phyloP scores from a whole-genome alignment of 345 rosid species.

The Sapria himalayana region DNA sequence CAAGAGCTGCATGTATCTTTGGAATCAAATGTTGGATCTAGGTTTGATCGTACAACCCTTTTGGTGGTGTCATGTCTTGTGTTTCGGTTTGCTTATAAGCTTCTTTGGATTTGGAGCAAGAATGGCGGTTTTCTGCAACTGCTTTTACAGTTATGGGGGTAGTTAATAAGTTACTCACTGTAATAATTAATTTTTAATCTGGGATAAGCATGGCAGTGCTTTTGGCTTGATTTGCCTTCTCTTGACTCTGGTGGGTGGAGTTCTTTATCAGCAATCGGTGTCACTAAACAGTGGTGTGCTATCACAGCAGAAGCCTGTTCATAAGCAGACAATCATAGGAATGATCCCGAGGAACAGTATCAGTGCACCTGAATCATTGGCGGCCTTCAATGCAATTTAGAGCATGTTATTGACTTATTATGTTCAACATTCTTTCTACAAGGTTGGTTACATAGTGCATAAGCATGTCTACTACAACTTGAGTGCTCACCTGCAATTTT shows the following conservation, averaged over 20 bases:
- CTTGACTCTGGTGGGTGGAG: slow-evolving; percentile 65
- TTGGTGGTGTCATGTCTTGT: slow-evolving; percentile 63
- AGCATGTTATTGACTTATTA: too few relatives aligned
- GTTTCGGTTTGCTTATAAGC: slow-evolving; percentile 80
- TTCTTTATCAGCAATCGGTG: slow-evolving; percentile 91
- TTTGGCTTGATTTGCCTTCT: slow-evolving; percentile 79
- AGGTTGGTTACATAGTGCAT: too few relatives aligned
- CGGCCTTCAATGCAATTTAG: too few relatives aligned
- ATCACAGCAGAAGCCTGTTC: slow-evolving; percentile 15
- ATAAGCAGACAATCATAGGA: slow-evolving; percentile 19
- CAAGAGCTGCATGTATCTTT: slow-evolving; percentile 42
- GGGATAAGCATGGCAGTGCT: slow-evolving; percentile 95
- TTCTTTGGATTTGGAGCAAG: slow-evolving; percentile 95
- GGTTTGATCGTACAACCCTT: slow-evolving; percentile 44
- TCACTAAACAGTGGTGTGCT: slow-evolving; percentile 18
- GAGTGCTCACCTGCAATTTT: too few relatives aligned
- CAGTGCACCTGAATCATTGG: too few relatives aligned
- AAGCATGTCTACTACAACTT: too few relatives aligned
- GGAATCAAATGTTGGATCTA: slow-evolving; percentile 23
- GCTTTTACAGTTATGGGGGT: slow-evolving; percentile 97
- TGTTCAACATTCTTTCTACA: too few relatives aligned
- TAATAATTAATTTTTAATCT: slow-evolving; percentile 79
- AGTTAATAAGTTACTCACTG: slow-evolving; percentile 90
- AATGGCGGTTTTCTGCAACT: slow-evolving; percentile 75
- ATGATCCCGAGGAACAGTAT: too few relatives aligned